These are phyloP conservation scores for Xanthoconium stramineum DNA, from an alignment of 768 basidiomycete species.

Conservation along the genomic window DNA sequence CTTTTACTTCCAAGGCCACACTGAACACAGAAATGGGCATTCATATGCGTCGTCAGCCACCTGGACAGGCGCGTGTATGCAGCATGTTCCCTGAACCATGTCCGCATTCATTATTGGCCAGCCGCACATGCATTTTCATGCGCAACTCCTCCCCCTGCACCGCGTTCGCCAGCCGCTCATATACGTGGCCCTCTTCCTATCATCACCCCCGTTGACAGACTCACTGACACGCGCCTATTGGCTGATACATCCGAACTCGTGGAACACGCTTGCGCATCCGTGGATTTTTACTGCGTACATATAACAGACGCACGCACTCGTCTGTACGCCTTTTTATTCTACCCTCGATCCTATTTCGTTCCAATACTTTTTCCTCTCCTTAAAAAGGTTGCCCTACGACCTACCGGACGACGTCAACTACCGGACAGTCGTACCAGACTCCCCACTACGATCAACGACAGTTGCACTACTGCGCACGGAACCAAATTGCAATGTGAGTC, in stretches of 20 bases:
- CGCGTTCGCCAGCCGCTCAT: conserved; percentile 17
- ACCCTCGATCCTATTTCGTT: conserved; percentile 8
- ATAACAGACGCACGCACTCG: conserved; percentile 15
- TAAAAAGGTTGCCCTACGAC: background rate
- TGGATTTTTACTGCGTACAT: conserved; percentile 15
- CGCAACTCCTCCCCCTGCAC: conserved; percentile 17
- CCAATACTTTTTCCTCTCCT: background rate
- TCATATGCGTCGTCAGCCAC: background rate
- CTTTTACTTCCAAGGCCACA: background rate
- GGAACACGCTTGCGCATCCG: conserved; percentile 12
- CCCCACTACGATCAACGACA: conserved; percentile 5
- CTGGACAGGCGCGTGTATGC: conserved; percentile 5
- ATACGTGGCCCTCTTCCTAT: background rate
- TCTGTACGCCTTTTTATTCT: conserved; percentile 9
- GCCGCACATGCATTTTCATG: conserved; percentile 11
- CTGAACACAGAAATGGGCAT: background rate
- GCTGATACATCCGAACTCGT: conserved; percentile 8
- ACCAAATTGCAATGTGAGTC: conserved; percentile 13
- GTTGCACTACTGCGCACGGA: background rate
- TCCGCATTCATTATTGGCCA: conserved; percentile 14
- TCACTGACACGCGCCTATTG: conserved; percentile 7
- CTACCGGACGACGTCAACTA: background rate
- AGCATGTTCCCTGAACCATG: conserved; percentile 12
- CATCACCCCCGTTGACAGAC: conserved; percentile 5
- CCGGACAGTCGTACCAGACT: background rate